phyloP scores from a whole-genome alignment of 2,329 filamentous ascomycete genomes.

The Anthostomella pinea region DNA sequence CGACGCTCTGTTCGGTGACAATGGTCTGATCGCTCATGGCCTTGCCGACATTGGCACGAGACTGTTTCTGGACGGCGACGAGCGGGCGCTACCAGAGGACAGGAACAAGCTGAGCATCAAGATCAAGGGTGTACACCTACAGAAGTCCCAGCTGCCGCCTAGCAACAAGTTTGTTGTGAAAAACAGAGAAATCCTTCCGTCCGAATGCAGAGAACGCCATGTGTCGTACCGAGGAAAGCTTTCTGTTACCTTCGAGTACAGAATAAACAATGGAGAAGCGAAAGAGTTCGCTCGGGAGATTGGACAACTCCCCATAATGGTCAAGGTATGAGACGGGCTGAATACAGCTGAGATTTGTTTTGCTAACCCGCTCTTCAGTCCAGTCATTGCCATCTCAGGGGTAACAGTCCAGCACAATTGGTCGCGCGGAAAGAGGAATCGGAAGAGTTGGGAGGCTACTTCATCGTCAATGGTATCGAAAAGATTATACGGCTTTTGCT shows the following conservation, averaged over 20 bases:
- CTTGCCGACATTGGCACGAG: constrained; percentile 88
- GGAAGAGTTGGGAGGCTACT: constrained; percentile 94
- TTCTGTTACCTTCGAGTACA: constrained; percentile 78
- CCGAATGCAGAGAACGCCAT: constrained; percentile 93
- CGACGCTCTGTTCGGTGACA: constrained; percentile 78
- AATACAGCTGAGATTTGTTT: constrained; percentile 1
- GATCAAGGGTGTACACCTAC: constrained; percentile 77
- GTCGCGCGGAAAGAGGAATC: constrained; percentile 90
- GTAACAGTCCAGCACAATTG: constrained; percentile 76
- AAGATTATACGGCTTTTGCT: constrained; percentile 93
- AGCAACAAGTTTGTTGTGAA: constrained; percentile 76
- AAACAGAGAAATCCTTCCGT: constrained; percentile 82
- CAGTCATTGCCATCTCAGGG: constrained; percentile 86
- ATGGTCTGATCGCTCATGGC: constrained; percentile 70
- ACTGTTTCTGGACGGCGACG: constrained; percentile 79
- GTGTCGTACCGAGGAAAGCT: constrained; percentile 86
- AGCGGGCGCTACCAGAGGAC: constrained; percentile 52
- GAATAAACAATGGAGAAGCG: constrained; percentile 82
- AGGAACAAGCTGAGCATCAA: constrained; percentile 76
- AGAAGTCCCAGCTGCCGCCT: constrained; percentile 75
- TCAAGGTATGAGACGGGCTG: constrained; percentile 61
- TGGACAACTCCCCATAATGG: constrained; percentile 88
- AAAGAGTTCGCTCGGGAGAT: constrained; percentile 80
- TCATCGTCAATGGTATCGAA: constrained; percentile 95
- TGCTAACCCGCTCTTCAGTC: constrained; percentile 51